Base-by-base conservation (phyloP, 2,329 filamentous ascomycete species). In the Huntiella moniliformis region DNA sequence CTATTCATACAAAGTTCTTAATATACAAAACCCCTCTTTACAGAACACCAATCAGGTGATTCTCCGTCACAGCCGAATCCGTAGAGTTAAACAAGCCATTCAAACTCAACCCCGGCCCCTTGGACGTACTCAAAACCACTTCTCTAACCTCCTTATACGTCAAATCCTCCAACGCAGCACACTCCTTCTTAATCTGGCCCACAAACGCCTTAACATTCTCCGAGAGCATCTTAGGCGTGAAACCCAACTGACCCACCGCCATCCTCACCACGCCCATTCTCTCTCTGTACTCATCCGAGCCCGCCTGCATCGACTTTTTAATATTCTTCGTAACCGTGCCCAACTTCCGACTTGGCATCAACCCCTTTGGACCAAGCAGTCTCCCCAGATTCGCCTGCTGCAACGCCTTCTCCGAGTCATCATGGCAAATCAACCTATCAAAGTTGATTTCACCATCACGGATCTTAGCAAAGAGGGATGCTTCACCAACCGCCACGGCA, bases 301-400 rank as follows among this genome's bases (percentile, higher is more conserved):
- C 86, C 11, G 85, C 76, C 55, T 73, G 74, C 56, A 98, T 82
- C 32, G 77, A 71, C n/a, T 68, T 62, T 45, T 71, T 71, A 12
- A 94, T 73, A 58, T 93, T 81, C 57, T 73, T 79, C 17, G 93
- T 85, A 47, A 98, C 82, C 0, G 91, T 96, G 52, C 85, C 86
- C 51, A 76, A 76, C 68, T 94, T 94, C 50, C 73, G 65, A 59
- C 75, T 92, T 4, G 91, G 91, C 91, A 98, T 96, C 57, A 98
- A 63, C 2, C 87, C 87, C 61, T 75, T 79, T 39, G 92, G 91
- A 56, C 91, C 91, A 15, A 98, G 68, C 38, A 94, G 71, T 53
- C 79, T 73, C 52, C 82, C 88, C 52, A 98, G 61, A 1, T 73
- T 75, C 33, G 86, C 80, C 66, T 91, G 87, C 59, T 79, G 81